Evolutionary conservation across 2,329 filamentous ascomycete species (phyloP), one percentile per base, ranked within the genome.

Genomic region (Amauroascus niger): DNA sequence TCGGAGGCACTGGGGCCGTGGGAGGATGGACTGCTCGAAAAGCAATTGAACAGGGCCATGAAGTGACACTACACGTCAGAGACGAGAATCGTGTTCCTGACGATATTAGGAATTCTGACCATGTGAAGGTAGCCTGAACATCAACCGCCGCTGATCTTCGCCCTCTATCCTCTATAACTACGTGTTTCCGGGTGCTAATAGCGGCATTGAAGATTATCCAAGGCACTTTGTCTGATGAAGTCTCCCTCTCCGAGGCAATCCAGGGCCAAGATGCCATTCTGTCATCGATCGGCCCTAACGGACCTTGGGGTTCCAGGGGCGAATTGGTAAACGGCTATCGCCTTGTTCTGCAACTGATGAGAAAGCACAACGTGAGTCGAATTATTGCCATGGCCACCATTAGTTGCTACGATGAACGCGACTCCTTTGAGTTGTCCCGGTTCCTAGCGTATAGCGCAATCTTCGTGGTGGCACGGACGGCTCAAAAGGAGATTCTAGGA

Each of bases 341-440:
- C 7, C 43, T 55, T 8, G 55, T 65, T 37, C 53, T 67, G 30
- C 55, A 55, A n/a, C 43, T 63, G 9, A 66, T 66, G 64, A 59
- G 58, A n/a, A 24, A 62, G 45, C 60, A 67, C 44, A 55, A 60
- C 54, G 65, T 69, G 40, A 26, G 57, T 3, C 63, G 69, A 8
- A 67, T 71, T 35, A 57, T 69, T 14, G 66, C 63, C 4, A 69
- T 69, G 65, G 58, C 63, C 7, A 71, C 68, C 3, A 40, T 67
- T 7, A 67, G 68, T 6, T 57, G 63, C 24, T 53, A 59, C n/a
- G 53, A 55, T 0, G 52, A 58, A 0, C 57, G 63, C n/a, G 68
- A 70, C 41, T 16, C 47, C 0, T 62, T 58, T 39, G 61, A 44
- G 39, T 39, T 60, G n/a, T 49, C 55, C 1, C 57, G 26, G 11